These are phyloP conservation scores for Starmerella geochares DNA, from an alignment of 805 yeast species.

Conservation along the genomic window DNA sequence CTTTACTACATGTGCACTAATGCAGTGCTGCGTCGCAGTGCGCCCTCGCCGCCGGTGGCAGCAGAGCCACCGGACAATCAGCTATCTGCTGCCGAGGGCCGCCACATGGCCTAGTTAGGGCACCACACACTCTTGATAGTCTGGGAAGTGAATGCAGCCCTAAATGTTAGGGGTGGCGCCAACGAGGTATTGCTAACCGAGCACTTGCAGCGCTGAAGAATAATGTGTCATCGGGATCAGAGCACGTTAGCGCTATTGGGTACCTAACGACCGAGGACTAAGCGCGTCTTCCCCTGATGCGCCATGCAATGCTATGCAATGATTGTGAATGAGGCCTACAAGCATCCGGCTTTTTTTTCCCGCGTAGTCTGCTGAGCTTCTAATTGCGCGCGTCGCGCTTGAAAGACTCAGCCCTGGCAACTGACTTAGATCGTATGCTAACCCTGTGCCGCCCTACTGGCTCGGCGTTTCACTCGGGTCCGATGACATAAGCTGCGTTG, in stretches of 20 bases:
- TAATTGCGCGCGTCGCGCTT: too few relatives aligned
- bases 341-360: too few relatives aligned
- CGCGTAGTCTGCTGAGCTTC: too few relatives aligned
- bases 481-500: background rate
- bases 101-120: background rate
- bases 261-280: background rate
- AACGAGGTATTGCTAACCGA: background rate
- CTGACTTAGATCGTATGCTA: background rate
- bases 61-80: background rate
- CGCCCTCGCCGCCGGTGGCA: too few relatives aligned
- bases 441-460: background rate
- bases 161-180: slow-evolving; percentile 1
- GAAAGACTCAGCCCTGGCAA: too few relatives aligned
- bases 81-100: too few relatives aligned
- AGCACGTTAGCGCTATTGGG: background rate
- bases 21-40: too few relatives aligned
- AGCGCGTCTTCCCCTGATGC: too few relatives aligned
- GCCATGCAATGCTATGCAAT: too few relatives aligned
- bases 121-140: background rate
- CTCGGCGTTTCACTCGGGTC: slow-evolving; percentile 1
- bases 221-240: background rate
- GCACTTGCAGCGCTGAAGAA: background rate
- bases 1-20: too few relatives aligned
- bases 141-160: background rate
- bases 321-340: too few relatives aligned